phyloP scores from a whole-genome alignment of 768 basidiomycete genomes.

The Suillus spraguei region DNA sequence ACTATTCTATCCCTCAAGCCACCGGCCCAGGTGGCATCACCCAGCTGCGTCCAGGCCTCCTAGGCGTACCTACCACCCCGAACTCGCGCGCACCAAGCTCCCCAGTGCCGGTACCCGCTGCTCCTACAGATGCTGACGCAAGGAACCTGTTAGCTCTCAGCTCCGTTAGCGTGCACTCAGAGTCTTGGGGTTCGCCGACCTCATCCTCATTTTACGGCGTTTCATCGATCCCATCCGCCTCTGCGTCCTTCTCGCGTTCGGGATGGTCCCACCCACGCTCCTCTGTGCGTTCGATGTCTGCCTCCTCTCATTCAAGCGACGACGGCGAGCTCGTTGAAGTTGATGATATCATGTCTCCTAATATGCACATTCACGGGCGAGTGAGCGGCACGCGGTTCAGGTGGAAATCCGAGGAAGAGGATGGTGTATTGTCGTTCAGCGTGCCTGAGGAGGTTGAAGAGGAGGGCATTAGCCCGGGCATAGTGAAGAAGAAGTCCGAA shows the following conservation, averaged over 20 bases:
- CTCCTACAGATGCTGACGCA: conserved; percentile 28
- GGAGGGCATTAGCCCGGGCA: conserved; percentile 29
- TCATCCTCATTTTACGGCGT: conserved; percentile 33
- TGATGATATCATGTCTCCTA: conserved; percentile 16
- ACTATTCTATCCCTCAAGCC: conserved; percentile 55
- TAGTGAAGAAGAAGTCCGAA: conserved; percentile 15
- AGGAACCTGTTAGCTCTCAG: conserved; percentile 27
- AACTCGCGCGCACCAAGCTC: conserved; percentile 15
- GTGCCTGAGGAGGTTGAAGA: conserved; percentile 52
- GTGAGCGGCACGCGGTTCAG: conserved; percentile 26
- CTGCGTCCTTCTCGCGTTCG: conserved; percentile 26
- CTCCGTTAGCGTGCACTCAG: conserved; percentile 28
- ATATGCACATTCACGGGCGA: conserved; percentile 21
- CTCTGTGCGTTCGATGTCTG: conserved; percentile 46
- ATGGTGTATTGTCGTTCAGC: conserved; percentile 39
- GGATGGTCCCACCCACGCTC: conserved; percentile 61
- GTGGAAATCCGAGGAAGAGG: conserved; percentile 49
- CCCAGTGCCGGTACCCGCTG: conserved; percentile 36
- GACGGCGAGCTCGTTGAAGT: conserved; percentile 31
- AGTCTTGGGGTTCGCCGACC: conserved; percentile 35
- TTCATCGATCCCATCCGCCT: conserved; percentile 24
- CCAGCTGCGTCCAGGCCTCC: conserved; percentile 60
- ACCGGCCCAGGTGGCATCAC: conserved; percentile 44
- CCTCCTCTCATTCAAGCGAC: conserved; percentile 42
- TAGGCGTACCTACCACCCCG: conserved; percentile 40